Evolutionary conservation across 306 rosid species (phyloP), one percentile per base, ranked within the genome.

Genomic region (Vigna hirtella): DNA sequence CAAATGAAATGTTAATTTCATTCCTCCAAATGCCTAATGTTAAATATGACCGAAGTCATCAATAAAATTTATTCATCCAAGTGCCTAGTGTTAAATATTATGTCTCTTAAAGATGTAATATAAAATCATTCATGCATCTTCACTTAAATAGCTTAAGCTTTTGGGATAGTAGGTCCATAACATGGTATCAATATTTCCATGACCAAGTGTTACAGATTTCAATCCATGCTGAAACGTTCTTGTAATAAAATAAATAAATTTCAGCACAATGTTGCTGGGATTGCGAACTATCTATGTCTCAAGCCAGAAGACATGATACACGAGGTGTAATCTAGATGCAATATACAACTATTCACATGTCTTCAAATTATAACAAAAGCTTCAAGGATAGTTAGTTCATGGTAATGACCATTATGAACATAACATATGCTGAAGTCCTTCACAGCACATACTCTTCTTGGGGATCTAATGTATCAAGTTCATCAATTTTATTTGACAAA

Each of bases 1-100:
- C 34, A 68, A 75, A 48, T 34, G 70, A 68, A 75, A 48, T 34
- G 70, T 26, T 59, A 9, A 69, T 69, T 59, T 51, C 75, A 56
- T 73, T 7, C 57, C 68, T 77, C 70, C 57, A 7, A n/a, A 52
- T 28, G 70, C 24, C 62, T 15, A 30, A 68, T 48, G 52, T 20
- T 12, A 59, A 18, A 49, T 18, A 5, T 30, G 28, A 42, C 42
- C 22, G 9, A 75, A 49, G 79, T 9, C 63, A 52, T 52, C 5
- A 57, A 57, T 6, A 28, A 53, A 12, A 26, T 11, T 28, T 38
- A 77, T 66, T 52, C 30, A 77, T 43, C 66, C 48, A n/a, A n/a
- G 62, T 28, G 70, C 24, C 62, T 15, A 30, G 57, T 48, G 52
- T 20, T 12, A 59, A 17, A 49, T 32, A 48, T 56, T 51, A 38